These are phyloP conservation scores for Didymella arachidicola DNA, from an alignment of 2,329 filamentous ascomycete genomes.

Conservation along the genomic window DNA sequence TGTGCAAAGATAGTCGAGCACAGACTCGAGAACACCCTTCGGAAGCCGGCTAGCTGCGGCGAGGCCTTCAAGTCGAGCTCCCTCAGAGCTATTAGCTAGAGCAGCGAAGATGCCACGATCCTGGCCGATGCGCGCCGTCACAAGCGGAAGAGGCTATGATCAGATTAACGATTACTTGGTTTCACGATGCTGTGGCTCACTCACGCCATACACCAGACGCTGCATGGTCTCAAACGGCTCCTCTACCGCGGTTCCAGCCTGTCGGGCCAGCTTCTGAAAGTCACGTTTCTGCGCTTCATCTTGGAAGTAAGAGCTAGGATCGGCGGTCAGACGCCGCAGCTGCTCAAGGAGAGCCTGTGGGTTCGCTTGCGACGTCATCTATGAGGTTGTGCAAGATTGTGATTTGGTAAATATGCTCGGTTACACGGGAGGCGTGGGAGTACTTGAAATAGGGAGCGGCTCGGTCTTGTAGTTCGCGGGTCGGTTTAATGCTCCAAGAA, in stretches of 20 bases:
- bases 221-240: conserved; percentile 17
- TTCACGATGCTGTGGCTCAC: neutral
- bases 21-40: conserved; percentile 3
- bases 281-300: conserved; percentile 8
- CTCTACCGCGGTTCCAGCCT: conserved; percentile 1
- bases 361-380: conserved; percentile 8
- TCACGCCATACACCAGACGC: conserved; percentile 17
- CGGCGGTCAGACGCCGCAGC: conserved; percentile 8
- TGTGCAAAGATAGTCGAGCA: conserved; percentile 9
- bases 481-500: neutral
- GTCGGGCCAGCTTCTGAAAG: conserved; percentile 8
- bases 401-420: conserved; percentile 1
- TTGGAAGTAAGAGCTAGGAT: conserved; percentile 7
- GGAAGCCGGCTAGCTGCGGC: neutral
- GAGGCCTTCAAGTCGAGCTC: neutral
- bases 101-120: conserved; percentile 10
- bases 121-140: conserved; percentile 10
- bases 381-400: neutral
- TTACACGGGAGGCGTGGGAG: conserved; percentile 3
- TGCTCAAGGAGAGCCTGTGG: conserved; percentile 8
- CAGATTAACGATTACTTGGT: conserved; percentile 1
- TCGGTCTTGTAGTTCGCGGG: conserved; percentile 5
- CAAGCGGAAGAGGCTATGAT: conserved; percentile 14
- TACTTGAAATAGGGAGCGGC: conserved; percentile 8
- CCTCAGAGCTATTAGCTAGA: neutral